Percentiles rank a stretch among this genome's conserved stretches.
These are phyloP conservation scores for Ganoderma resinaceum DNA, from an alignment of 1,284 basidiomycete genomes.

Conservation along the genomic window DNA sequence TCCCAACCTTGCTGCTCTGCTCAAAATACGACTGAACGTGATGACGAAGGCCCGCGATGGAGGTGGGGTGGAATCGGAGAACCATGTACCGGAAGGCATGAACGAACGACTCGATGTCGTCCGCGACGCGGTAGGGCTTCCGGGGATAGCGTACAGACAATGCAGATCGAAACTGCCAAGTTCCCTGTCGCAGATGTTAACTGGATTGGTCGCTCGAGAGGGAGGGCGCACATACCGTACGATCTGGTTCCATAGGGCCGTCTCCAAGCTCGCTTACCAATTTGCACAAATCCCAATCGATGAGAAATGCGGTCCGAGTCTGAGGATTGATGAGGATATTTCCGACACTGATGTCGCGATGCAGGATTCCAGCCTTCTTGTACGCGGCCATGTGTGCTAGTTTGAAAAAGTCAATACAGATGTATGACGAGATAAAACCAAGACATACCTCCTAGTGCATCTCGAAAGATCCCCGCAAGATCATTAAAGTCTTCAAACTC, in stretches of 20 bases:
- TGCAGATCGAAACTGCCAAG: slow-evolving; percentile 20
- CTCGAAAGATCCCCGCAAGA: not conserved
- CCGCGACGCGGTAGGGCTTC: slow-evolving; percentile 12
- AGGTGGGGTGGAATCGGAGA: not conserved
- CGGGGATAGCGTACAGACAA: not conserved
- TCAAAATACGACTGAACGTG: not conserved
- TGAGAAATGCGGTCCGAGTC: not conserved
- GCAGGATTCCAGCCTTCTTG: slow-evolving; percentile 3
- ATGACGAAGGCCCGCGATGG: not conserved
- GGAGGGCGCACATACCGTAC: not conserved
- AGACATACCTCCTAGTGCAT: not conserved
- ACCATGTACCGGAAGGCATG: slow-evolving; percentile 6
- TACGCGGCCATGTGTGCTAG: slow-evolving; percentile 9
- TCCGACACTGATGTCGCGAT: slow-evolving; percentile 18
- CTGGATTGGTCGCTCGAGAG: not conserved
- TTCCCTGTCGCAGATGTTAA: slow-evolving; percentile 5
- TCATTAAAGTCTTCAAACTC: slow-evolving; percentile 3
- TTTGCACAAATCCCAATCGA: slow-evolving; percentile 16
- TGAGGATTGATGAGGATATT: slow-evolving; percentile 19
- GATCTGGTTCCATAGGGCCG: not conserved
- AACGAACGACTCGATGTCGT: slow-evolving; percentile 19
- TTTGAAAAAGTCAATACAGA: not conserved
- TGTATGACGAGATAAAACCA: not conserved
- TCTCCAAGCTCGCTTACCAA: not conserved
- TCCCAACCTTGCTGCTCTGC: not conserved